phyloP scores from a whole-genome alignment of 257 asterid species.

The Nicotiana benthamiana region DNA sequence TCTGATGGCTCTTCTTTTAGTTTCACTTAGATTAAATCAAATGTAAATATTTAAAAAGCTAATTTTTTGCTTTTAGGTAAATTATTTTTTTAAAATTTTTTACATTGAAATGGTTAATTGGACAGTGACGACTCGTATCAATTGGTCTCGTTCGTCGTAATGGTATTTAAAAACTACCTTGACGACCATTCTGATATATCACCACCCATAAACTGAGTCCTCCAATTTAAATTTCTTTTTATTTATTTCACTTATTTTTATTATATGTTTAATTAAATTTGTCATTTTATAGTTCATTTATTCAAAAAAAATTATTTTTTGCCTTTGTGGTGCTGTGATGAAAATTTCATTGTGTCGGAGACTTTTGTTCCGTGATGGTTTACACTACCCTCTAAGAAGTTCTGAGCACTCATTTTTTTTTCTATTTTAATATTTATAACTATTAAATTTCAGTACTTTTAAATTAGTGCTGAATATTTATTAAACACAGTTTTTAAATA shows the following conservation, averaged over 20 bases:
- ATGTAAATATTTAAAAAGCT: not conserved
- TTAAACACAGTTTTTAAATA: no score
- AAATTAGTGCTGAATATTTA: no score
- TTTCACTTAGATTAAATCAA: no score
- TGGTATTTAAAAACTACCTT: slow-evolving; percentile 5
- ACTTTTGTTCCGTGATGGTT: slow-evolving; percentile 19
- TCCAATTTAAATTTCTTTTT: not conserved
- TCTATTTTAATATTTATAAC: no score
- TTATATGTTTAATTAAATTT: not conserved
- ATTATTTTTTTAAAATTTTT: no score
- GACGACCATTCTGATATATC: slow-evolving; percentile 38
- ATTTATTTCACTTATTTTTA: not conserved
- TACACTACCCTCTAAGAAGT: slow-evolving; percentile 39
- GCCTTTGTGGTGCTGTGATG: not conserved
- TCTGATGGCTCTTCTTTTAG: slow-evolving; percentile 14
- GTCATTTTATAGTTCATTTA: no score
- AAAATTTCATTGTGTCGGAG: not conserved
- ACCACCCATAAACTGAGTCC: slow-evolving; percentile 35
- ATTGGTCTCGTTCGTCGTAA: slow-evolving; percentile 19
- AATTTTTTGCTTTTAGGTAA: no score
- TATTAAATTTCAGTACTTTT: no score
- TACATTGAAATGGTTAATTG: no score
- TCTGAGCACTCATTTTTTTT: slow-evolving; percentile 21
- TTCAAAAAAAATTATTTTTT: not conserved
- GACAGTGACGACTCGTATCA: slow-evolving; percentile 6